Conservation (phyloP, 2,329 filamentous ascomycete genomes). For the Neodidymelliopsis sp. region DNA sequence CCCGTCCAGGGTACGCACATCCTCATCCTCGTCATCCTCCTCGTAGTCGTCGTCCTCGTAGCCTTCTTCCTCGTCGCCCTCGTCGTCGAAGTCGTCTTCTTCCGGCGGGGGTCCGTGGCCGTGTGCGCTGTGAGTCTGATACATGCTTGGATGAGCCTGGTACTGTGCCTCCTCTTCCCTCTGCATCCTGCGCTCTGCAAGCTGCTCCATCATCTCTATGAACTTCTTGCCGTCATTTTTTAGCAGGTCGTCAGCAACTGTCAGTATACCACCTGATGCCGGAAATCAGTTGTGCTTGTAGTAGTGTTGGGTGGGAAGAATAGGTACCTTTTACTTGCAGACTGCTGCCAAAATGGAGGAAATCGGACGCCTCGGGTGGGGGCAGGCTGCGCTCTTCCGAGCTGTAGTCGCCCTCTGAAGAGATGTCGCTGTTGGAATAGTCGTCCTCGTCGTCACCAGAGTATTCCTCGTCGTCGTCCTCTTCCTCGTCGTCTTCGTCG, state of each 20-base stretch:
- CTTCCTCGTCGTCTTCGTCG: constrained; percentile 60
- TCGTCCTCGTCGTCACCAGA: constrained; percentile 65
- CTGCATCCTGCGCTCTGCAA: constrained; percentile 96
- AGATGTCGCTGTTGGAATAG: constrained; percentile 63
- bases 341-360: constrained; percentile 97
- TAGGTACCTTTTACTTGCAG: constrained; percentile 88
- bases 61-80: constrained; percentile 68
- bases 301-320: no score
- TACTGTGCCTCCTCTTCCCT: constrained; percentile 88
- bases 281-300: not conserved
- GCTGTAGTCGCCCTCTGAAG: constrained; percentile 72
- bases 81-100: constrained; percentile 80
- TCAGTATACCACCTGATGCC: constrained; percentile 88
- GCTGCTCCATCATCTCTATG: constrained; percentile 99
- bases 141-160: constrained; percentile 64
- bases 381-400: constrained; percentile 71
- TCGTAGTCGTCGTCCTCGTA: constrained; percentile 66
- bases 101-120: constrained; percentile 71
- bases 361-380: constrained; percentile 77
- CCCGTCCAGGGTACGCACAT: constrained; percentile 37
- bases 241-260: constrained; percentile 95
- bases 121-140: constrained; percentile 61
- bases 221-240: constrained; percentile 99
- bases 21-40: constrained; percentile 45
- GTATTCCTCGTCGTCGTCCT: constrained; percentile 59